Evolutionary conservation across 2,329 filamentous ascomycete species (phyloP).

Genomic region (Ophiostoma populinum): DNA sequence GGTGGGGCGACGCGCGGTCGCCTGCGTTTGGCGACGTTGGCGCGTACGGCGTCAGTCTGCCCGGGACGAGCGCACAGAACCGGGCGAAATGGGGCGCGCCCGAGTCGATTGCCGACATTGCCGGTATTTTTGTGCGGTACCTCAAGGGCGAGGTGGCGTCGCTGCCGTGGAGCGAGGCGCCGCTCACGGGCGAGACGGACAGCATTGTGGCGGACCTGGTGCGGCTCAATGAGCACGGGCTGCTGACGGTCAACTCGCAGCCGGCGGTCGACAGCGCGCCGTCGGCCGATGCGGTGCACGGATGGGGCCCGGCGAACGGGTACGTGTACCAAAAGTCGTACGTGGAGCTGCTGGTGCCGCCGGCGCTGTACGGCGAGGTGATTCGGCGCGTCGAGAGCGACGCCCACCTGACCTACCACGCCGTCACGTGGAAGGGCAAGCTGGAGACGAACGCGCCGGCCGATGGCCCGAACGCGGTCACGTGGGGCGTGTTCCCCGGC

Average conservation of each 20-base stretch:
- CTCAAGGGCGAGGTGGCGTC: slow-evolving; percentile 64
- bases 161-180: slow-evolving; percentile 85
- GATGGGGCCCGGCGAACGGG: slow-evolving; percentile 87
- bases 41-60: slow-evolving; percentile 80
- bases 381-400: slow-evolving; percentile 61
- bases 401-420: slow-evolving; percentile 81
- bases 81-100: slow-evolving; percentile 89
- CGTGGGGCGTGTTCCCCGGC: slow-evolving; percentile 96
- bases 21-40: slow-evolving; percentile 89
- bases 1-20: slow-evolving; percentile 94
- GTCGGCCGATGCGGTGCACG: slow-evolving; percentile 71
- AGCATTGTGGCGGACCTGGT: slow-evolving; percentile 62
- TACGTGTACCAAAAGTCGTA: slow-evolving; percentile 99
- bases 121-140: slow-evolving; percentile 70
- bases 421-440: slow-evolving; percentile 67
- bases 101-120: slow-evolving; percentile 59
- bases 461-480: slow-evolving; percentile 91
- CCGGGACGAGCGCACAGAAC: slow-evolving; percentile 90
- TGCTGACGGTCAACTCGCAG: slow-evolving; percentile 95
- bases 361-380: slow-evolving; percentile 60
- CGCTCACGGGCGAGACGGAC: slow-evolving; percentile 69
- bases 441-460: slow-evolving; percentile 70
- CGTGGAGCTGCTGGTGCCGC: slow-evolving; percentile 75
- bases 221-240: slow-evolving; percentile 65
- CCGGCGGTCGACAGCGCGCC: slow-evolving; percentile 83